Conservation (phyloP, 345 rosid species). For the Citrus unshiu region DNA sequence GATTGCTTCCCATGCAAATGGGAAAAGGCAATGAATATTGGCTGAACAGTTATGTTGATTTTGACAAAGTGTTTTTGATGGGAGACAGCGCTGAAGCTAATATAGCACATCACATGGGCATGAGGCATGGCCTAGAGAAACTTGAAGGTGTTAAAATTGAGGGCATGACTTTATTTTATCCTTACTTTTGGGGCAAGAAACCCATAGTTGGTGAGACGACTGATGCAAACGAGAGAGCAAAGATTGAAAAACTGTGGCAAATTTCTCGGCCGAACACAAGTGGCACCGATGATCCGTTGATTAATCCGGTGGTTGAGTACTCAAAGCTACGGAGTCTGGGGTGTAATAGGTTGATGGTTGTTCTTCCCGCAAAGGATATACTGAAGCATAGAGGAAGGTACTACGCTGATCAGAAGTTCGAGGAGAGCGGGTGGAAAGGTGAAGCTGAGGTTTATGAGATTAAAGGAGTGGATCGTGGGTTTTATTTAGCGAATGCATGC, state of each 20-base stretch:
- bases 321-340: slow-evolving; percentile 31
- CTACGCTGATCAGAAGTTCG: slow-evolving; percentile 25
- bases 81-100: slow-evolving; percentile 50
- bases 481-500: slow-evolving; percentile 35
- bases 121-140: too few relatives aligned
- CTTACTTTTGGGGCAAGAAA: too few relatives aligned
- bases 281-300: slow-evolving; percentile 42
- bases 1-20: slow-evolving; percentile 24
- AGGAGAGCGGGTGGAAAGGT: slow-evolving; percentile 42
- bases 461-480: slow-evolving; percentile 35
- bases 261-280: slow-evolving; percentile 29
- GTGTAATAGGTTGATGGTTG: slow-evolving; percentile 31
- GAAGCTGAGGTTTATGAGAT: slow-evolving; percentile 28
- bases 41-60: slow-evolving; percentile 25
- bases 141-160: too few relatives aligned
- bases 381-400: slow-evolving; percentile 32
- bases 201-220: too few relatives aligned
- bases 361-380: slow-evolving; percentile 37
- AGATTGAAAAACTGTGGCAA: too few relatives aligned
- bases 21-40: slow-evolving; percentile 31
- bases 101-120: too few relatives aligned
- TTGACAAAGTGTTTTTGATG: slow-evolving; percentile 21
- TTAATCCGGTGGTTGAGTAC: slow-evolving; percentile 34
- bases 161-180: too few relatives aligned
- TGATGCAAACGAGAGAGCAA: too few relatives aligned